These are phyloP conservation scores for Magnolia officinalis DNA, from an alignment of 164 flowering plant genomes.

Conservation along the genomic window DNA sequence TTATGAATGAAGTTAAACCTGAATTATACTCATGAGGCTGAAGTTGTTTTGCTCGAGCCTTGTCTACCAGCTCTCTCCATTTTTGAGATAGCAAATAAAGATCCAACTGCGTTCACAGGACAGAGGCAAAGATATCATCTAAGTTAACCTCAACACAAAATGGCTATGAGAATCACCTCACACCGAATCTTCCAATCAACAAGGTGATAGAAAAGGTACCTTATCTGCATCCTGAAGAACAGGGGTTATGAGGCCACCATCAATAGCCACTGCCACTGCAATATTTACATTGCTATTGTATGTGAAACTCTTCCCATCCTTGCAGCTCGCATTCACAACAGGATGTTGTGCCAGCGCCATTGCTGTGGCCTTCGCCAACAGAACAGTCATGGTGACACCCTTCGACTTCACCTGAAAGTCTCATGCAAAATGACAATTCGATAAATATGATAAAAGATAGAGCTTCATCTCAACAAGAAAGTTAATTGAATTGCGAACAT, in stretches of 20 bases:
- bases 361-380: conserved; percentile 83
- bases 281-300: conserved; percentile 73
- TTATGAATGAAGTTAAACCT: conserved; percentile 36
- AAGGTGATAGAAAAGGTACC: conserved; percentile 29
- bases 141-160: neutral
- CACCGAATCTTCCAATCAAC: neutral
- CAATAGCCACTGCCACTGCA: conserved; percentile 88
- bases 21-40: conserved; percentile 89
- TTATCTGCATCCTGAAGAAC: conserved; percentile 94
- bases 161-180: neutral
- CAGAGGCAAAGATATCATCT: neutral
- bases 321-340: conserved; percentile 75
- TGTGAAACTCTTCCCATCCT: conserved; percentile 86
- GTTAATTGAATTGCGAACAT: neutral
- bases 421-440: neutral
- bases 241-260: conserved; percentile 92
- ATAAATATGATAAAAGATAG: neutral
- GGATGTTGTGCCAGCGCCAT: conserved; percentile 94
- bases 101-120: conserved; percentile 53
- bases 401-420: conserved; percentile 69
- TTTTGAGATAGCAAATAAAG: conserved; percentile 76
- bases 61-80: conserved; percentile 83
- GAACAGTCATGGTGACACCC: conserved; percentile 92
- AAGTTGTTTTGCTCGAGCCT: conserved; percentile 84
- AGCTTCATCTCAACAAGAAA: neutral